Conservation (phyloP, 805 yeast species). For the Candida pseudoglaebosa region DNA sequence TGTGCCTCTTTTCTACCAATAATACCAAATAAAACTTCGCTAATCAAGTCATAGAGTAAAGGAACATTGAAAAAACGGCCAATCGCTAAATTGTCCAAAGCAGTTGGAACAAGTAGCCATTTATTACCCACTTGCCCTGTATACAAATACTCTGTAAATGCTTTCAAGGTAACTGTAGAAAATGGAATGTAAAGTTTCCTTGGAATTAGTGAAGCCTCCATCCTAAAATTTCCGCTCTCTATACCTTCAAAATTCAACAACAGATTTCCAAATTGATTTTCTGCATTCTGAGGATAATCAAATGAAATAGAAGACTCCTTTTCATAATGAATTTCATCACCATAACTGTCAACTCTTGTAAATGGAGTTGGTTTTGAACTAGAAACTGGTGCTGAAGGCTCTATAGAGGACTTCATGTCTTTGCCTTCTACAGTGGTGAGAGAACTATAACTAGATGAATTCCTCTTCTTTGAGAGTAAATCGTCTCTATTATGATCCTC, state of each 20-base stretch:
- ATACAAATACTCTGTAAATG: slow-evolving; percentile 67
- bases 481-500: neutral
- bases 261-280: slow-evolving; percentile 15
- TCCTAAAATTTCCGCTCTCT: slow-evolving; percentile 25
- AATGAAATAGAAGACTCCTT: slow-evolving; percentile 2
- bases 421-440: neutral
- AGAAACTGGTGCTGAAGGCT: slow-evolving; percentile 5
- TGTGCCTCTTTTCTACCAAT: slow-evolving; percentile 64
- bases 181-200: slow-evolving; percentile 68
- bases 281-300: slow-evolving; percentile 3
- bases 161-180: slow-evolving; percentile 54
- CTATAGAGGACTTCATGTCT: slow-evolving; percentile 5
- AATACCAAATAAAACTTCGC: slow-evolving; percentile 66
- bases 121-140: slow-evolving; percentile 77
- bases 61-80: slow-evolving; percentile 69
- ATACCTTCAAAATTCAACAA: slow-evolving; percentile 31
- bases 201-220: slow-evolving; percentile 66
- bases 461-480: neutral
- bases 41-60: slow-evolving; percentile 60
- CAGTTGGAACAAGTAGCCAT: slow-evolving; percentile 69
- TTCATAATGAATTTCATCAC: slow-evolving; percentile 4
- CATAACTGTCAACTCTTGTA: slow-evolving; percentile 4
- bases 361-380: neutral
- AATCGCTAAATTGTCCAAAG: slow-evolving; percentile 58
- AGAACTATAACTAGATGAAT: slow-evolving; percentile 2